Conservation (phyloP, 441 rosid genomes). For the Gossypium schwendimanii region DNA sequence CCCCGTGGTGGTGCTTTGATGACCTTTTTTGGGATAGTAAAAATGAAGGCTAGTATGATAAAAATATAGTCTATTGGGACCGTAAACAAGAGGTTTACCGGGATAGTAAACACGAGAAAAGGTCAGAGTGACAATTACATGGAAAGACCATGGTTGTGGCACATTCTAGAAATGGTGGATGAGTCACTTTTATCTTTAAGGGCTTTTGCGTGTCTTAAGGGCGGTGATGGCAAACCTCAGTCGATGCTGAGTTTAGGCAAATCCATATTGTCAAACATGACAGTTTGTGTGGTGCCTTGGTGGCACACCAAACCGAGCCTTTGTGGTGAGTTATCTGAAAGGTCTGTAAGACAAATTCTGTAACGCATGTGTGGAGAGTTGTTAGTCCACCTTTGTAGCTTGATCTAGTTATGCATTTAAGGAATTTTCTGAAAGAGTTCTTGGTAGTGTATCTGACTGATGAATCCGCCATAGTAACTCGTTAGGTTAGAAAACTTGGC, state of each 20-base stretch:
- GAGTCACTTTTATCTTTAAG: not conserved
- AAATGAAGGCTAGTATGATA: not conserved
- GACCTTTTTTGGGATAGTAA: not conserved
- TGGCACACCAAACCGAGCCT: not conserved
- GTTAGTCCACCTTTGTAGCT: not conserved
- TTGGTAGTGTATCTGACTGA: not conserved
- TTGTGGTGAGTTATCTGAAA: not conserved
- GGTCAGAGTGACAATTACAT: not conserved
- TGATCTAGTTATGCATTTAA: not conserved
- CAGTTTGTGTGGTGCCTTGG: not conserved
- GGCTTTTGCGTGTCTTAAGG: not conserved
- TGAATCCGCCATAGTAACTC: not conserved
- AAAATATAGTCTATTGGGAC: not conserved
- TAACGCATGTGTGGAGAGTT: too few relatives aligned
- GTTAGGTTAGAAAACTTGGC: not conserved
- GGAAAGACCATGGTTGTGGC: not conserved
- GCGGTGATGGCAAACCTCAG: not conserved
- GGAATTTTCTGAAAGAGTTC: not conserved
- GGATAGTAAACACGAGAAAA: too few relatives aligned
- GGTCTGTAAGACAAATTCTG: not conserved
- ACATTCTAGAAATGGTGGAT: not conserved
- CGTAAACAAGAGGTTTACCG: too few relatives aligned
- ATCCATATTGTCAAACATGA: not conserved
- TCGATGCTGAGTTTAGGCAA: not conserved
- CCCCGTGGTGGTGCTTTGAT: not conserved